phyloP scores from a whole-genome alignment of 2,329 filamentous ascomycete genomes.

The Hypoxylon sp. region DNA sequence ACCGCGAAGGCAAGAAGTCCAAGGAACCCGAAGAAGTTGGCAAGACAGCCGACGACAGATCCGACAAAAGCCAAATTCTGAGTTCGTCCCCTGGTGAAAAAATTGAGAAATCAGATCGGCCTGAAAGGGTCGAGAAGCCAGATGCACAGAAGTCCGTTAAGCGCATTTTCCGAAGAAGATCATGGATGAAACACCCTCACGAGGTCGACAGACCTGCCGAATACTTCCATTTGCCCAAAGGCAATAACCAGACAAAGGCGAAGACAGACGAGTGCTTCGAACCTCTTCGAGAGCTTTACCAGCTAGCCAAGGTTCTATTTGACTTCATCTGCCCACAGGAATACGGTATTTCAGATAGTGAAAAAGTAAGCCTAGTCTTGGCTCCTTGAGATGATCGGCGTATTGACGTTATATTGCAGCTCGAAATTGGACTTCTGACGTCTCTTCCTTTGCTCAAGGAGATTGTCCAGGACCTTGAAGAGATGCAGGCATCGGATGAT shows the following conservation, averaged over 20 bases:
- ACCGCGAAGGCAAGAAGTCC: constrained; percentile 58
- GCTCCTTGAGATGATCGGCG: constrained; percentile 13
- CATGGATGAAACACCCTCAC: constrained; percentile 69
- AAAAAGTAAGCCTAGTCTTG: constrained; percentile 71
- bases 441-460: constrained; percentile 94
- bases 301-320: constrained; percentile 93
- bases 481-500: constrained; percentile 94
- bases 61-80: constrained; percentile 57
- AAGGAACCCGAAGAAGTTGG: constrained; percentile 61
- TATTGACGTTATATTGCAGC: constrained; percentile 55
- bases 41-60: constrained; percentile 58
- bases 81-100: constrained; percentile 50
- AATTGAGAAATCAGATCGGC: constrained; percentile 47
- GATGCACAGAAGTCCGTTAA: constrained; percentile 58
- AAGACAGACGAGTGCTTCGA: constrained; percentile 89
- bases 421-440: constrained; percentile 97
- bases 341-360: constrained; percentile 94
- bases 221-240: constrained; percentile 93
- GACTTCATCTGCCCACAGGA: constrained; percentile 99
- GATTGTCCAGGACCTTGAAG: constrained; percentile 96
- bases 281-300: constrained; percentile 92
- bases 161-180: constrained; percentile 72
- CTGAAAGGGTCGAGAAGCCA: constrained; percentile 48
- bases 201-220: constrained; percentile 74
- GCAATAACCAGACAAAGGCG: constrained; percentile 78